Conservation (phyloP, 2,329 filamentous ascomycete genomes). For the Metarhizium robertsii region DNA sequence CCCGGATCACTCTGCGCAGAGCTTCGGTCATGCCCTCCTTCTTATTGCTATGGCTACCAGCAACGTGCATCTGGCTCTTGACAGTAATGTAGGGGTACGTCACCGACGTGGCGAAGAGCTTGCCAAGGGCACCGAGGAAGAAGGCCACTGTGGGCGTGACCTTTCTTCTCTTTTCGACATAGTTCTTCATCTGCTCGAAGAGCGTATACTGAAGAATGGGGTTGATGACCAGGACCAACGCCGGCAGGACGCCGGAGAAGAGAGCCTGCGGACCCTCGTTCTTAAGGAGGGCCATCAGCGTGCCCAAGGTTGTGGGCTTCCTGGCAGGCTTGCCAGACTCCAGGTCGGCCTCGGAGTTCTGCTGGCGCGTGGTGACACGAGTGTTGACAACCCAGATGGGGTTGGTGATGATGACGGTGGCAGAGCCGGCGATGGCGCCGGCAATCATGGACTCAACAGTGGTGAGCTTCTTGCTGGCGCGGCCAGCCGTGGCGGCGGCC, state of each 20-base stretch:
- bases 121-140: slow-evolving; percentile 83
- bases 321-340: slow-evolving; percentile 26
- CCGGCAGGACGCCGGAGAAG: slow-evolving; percentile 87
- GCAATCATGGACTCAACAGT: slow-evolving; percentile 92
- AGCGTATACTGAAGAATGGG: slow-evolving; percentile 98
- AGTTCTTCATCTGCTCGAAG: slow-evolving; percentile 96
- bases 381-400: slow-evolving; percentile 99
- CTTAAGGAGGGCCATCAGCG: slow-evolving; percentile 67
- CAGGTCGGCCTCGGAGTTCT: slow-evolving; percentile 35
- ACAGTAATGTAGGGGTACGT: slow-evolving; percentile 99
- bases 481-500: slow-evolving; percentile 63
- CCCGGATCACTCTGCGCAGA: slow-evolving; percentile 68
- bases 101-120: slow-evolving; percentile 85
- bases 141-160: slow-evolving; percentile 85
- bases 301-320: slow-evolving; percentile 66
- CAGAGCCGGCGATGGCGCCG: slow-evolving; percentile 84
- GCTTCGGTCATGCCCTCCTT: slow-evolving; percentile 74
- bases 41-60: slow-evolving; percentile 56
- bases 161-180: slow-evolving; percentile 61
- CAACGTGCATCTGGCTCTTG: slow-evolving; percentile 96
- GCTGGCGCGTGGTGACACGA: slow-evolving; percentile 85
- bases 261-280: slow-evolving; percentile 79
- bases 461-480: slow-evolving; percentile 71
- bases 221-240: slow-evolving; percentile 91
- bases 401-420: slow-evolving; percentile 93